Conservation (phyloP, 495 filamentous ascomycete species). For the Xylaria acuta region DNA sequence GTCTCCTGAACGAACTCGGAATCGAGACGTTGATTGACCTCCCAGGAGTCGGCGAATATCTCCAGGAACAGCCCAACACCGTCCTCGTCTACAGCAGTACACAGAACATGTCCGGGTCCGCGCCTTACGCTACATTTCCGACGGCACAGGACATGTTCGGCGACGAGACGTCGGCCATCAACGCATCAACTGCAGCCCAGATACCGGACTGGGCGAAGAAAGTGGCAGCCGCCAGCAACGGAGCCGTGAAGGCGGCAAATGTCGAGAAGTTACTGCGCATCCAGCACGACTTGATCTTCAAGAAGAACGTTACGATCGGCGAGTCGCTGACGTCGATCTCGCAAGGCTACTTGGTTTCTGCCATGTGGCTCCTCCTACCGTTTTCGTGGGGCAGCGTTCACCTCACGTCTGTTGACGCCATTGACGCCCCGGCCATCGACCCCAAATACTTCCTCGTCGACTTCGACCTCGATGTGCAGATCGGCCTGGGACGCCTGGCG, state of each 20-base stretch:
- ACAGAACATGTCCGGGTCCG: slow-evolving; percentile 26
- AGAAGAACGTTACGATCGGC: slow-evolving; percentile 48
- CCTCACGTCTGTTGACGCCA: slow-evolving; percentile 46
- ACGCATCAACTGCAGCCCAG: slow-evolving; percentile 30
- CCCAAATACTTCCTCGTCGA: slow-evolving; percentile 42
- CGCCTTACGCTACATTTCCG: slow-evolving; percentile 44
- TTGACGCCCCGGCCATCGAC: slow-evolving; percentile 43
- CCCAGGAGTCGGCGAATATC: slow-evolving; percentile 55
- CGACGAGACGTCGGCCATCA: slow-evolving; percentile 31
- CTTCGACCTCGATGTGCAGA: slow-evolving; percentile 42
- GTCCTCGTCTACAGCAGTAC: slow-evolving; percentile 28
- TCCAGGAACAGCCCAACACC: slow-evolving; percentile 54
- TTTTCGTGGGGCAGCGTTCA: slow-evolving; percentile 53
- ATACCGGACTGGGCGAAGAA: slow-evolving; percentile 40
- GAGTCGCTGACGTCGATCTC: slow-evolving; percentile 45
- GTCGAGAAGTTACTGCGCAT: slow-evolving; percentile 47
- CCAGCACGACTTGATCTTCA: slow-evolving; percentile 54
- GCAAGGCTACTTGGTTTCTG: slow-evolving; percentile 34
- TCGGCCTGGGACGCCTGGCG: slow-evolving; percentile 33
- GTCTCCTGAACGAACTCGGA: slow-evolving; percentile 42
- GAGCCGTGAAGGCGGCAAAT: slow-evolving; percentile 34
- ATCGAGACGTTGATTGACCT: slow-evolving; percentile 51
- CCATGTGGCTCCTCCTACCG: slow-evolving; percentile 53
- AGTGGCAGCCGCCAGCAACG: slow-evolving; percentile 38
- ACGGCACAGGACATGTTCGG: slow-evolving; percentile 38